Conservation (phyloP, 1,139 yeast species). For the Debaryomycetaceae sp. region DNA sequence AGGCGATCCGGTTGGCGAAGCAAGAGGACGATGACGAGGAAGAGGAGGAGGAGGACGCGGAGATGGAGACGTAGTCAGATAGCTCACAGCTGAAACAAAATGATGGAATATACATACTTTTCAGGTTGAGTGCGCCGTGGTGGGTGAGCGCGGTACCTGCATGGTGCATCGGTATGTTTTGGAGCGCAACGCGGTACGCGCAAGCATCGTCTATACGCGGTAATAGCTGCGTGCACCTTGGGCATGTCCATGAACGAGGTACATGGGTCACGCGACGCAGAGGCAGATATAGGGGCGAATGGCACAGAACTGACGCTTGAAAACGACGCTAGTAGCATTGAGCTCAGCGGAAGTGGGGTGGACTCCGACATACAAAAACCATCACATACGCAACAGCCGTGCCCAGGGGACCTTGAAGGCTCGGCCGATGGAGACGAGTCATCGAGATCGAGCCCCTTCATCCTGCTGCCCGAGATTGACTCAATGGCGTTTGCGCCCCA, state of each 20-base stretch:
- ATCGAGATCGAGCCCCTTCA: slow-evolving; percentile 34
- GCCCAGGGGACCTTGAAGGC: too few relatives aligned
- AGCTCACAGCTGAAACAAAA: slow-evolving; percentile 1
- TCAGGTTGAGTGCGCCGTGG: too few relatives aligned
- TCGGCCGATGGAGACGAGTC: too few relatives aligned
- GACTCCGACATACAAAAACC: too few relatives aligned
- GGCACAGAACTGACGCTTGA: too few relatives aligned
- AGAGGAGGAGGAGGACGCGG: slow-evolving; percentile 34
- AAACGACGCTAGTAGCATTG: too few relatives aligned
- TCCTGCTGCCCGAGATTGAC: slow-evolving; percentile 20
- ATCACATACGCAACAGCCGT: too few relatives aligned
- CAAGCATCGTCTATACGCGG: neutral
- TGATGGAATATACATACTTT: slow-evolving; percentile 2
- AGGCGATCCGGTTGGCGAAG: slow-evolving; percentile 79
- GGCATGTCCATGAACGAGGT: too few relatives aligned
- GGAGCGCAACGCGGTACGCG: slow-evolving; percentile 1
- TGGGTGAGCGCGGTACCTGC: too few relatives aligned
- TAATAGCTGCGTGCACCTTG: neutral
- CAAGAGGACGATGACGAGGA: slow-evolving; percentile 77
- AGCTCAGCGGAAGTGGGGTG: too few relatives aligned
- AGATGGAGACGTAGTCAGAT: slow-evolving; percentile 12
- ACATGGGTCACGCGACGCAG: too few relatives aligned
- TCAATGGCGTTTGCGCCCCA: neutral
- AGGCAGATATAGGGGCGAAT: too few relatives aligned
- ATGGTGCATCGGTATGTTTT: neutral